Evolutionary conservation across 2,329 filamentous ascomycete species (phyloP), one percentile per base, ranked within the genome.

Genomic region (Monilinia aucupariae): DNA sequence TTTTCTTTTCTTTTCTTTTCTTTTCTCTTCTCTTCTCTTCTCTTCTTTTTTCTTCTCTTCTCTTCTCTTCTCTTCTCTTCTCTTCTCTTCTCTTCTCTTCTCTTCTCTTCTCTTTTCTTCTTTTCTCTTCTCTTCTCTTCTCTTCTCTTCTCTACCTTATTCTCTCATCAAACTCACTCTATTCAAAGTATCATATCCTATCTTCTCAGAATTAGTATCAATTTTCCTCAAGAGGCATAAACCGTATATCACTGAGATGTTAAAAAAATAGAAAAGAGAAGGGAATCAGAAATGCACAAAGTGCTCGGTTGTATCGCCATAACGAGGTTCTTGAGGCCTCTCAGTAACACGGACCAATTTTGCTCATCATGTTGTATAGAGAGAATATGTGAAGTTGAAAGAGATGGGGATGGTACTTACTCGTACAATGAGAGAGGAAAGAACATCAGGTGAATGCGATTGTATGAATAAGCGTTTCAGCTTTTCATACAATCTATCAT

Each of bases 331-430:
- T 59, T 59, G 55, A 59, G 55, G 55, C 55, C 55, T 59, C 55
- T 59, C 55, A 49, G 55, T 49, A 59, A 59, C 55, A 59, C 55
- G 55, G 55, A 59, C 55, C 55, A 59, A 59, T 59, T 37, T 49
- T 59, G n/a, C 43, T 59, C 55, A 59, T 59, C 55, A 59, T 59
- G 3, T 59, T 49, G 43, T 10, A 25, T n/a, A 15, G 7, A 34
- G 13, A 10, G 20, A 2, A 49, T 9, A 15, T 2, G 9, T 20
- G 10, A 15, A 49, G 2, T 20, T 7, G 12, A 4, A 12, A 39
- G 4, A 39, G 12, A 20, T 34, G 12, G 10, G 13, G 12, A 13
- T 15, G n/a, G 25, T 55, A n/a, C n/a, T n/a, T n/a, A n/a, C n/a
- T 9, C 55, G 49, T 59, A 59, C 55, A 48, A 25, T 20, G 25